A percentile compares a stretch with the other conserved stretches of the same genome.
Conservation (phyloP, 2,329 filamentous ascomycete species). For the Microsporum audouinii region DNA sequence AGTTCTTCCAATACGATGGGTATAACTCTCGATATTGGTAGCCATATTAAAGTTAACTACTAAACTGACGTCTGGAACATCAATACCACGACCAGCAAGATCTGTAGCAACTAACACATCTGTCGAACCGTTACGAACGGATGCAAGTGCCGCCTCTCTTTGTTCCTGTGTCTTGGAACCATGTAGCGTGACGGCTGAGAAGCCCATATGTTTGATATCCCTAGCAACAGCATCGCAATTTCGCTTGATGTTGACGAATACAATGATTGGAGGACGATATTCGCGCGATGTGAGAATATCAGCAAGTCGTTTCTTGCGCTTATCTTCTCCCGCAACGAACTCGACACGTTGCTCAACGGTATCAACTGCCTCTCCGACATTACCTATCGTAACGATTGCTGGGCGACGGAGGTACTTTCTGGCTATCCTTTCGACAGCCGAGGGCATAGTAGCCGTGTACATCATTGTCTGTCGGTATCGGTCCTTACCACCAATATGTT, state of each 20-base stretch:
- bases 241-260: conserved; percentile 99
- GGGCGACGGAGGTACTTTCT: conserved; percentile 89
- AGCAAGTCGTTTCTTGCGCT: conserved; percentile 87
- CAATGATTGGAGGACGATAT: conserved; percentile 84
- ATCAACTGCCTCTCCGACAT: conserved; percentile 88
- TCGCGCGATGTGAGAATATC: conserved; percentile 74
- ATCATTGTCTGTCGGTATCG: conserved; percentile 98
- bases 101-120: conserved; percentile 93
- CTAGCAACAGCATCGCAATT: conserved; percentile 93
- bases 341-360: conserved; percentile 97
- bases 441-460: conserved; percentile 98
- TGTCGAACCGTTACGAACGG: conserved; percentile 67
- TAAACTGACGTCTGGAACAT: conserved; percentile 83
- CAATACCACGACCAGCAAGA: conserved; percentile 91
- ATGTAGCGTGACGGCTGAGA: conserved; percentile 79
- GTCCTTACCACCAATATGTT: conserved; percentile 61
- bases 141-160: conserved; percentile 79
- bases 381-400: conserved; percentile 88
- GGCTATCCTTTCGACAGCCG: conserved; percentile 87
- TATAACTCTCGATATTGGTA: conserved; percentile 82
- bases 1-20: conserved; percentile 90
- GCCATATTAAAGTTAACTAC: conserved; percentile 99
- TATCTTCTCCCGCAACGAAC: conserved; percentile 81
- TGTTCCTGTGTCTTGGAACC: conserved; percentile 96
- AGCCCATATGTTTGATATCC: conserved; percentile 90